Percentiles rank a stretch among this genome's conserved stretches.
These are phyloP conservation scores for Simmondsia chinensis DNA, from an alignment of 148 eudicot species.

Conservation along the genomic window DNA sequence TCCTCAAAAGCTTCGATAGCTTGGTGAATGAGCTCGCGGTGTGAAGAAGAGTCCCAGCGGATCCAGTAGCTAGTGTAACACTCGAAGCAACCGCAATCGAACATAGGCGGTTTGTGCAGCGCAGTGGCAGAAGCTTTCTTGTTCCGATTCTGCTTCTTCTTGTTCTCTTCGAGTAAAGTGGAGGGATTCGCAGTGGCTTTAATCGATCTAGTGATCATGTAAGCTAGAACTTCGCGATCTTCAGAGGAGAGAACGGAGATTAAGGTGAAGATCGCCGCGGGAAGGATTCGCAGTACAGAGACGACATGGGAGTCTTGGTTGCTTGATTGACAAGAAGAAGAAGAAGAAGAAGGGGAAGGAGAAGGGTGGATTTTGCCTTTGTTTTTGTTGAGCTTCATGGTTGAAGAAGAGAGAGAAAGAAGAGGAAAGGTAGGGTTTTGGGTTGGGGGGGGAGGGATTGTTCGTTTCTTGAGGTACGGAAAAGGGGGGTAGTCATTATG, in stretches of 20 bases:
- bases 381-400: conserved; percentile 50
- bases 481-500: background rate
- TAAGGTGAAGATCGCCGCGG: conserved; percentile 42
- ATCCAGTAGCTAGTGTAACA: conserved; percentile 67
- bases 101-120: conserved; percentile 27
- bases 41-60: conserved; percentile 58
- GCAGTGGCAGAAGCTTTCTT: background rate
- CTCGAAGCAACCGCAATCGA: conserved; percentile 58
- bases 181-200: conserved; percentile 11
- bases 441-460: background rate
- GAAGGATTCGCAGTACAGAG: conserved; percentile 35
- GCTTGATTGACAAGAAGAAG: conserved; percentile 1
- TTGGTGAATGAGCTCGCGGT: conserved; percentile 59
- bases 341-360: conserved; percentile 22
- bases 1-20: conserved; percentile 77
- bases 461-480: background rate
- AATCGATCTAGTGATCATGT: conserved; percentile 50
- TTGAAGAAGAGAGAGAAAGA: background rate
- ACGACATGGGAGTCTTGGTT: conserved; percentile 16
- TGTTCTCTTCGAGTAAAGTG: conserved; percentile 2
- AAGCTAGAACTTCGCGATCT: conserved; percentile 57
- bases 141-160: conserved; percentile 1
- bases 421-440: background rate
- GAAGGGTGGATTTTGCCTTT: conserved; percentile 82
- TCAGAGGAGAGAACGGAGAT: conserved; percentile 40